phyloP scores from a whole-genome alignment of 495 filamentous ascomycete species.

The Niebla homalea region DNA sequence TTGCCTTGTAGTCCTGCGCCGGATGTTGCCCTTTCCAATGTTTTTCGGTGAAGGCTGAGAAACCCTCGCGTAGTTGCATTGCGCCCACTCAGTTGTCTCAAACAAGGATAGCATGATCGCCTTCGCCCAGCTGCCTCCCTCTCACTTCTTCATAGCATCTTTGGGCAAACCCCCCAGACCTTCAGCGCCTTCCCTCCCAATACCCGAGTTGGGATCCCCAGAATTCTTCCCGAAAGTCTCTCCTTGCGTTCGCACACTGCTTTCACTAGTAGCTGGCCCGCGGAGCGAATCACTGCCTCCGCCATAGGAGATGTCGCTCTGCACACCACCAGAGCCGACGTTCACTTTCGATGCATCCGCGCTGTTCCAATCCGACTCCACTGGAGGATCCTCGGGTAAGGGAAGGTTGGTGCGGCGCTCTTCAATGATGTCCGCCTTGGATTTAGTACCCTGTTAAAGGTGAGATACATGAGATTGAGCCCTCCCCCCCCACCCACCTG shows the following conservation, averaged over 20 bases:
- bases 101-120: not conserved
- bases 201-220: slow-evolving; percentile 19
- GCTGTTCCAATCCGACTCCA: slow-evolving; percentile 63
- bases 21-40: too few relatives aligned
- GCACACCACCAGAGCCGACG: slow-evolving; percentile 46
- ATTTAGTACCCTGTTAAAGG: slow-evolving; percentile 16
- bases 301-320: slow-evolving; percentile 40
- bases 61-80: not conserved
- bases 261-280: slow-evolving; percentile 48
- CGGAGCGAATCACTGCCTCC: slow-evolving; percentile 40
- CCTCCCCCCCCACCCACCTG: too few relatives aligned
- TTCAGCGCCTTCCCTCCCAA: slow-evolving; percentile 45
- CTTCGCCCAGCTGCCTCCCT: not conserved
- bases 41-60: not conserved
- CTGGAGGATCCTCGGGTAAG: slow-evolving; percentile 63
- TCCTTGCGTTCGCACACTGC: slow-evolving; percentile 40
- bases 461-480: too few relatives aligned
- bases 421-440: slow-evolving; percentile 52
- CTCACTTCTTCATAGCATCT: slow-evolving; percentile 32
- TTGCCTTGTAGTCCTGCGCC: too few relatives aligned
- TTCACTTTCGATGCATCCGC: slow-evolving; percentile 53
- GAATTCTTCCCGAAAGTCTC: slow-evolving; percentile 28
- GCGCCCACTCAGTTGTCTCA: too few relatives aligned
- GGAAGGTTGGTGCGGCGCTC: slow-evolving; percentile 57
- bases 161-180: slow-evolving; percentile 34